phyloP scores from a whole-genome alignment of 163 green algal genomes.

The Trebouxia gelatinosa region DNA sequence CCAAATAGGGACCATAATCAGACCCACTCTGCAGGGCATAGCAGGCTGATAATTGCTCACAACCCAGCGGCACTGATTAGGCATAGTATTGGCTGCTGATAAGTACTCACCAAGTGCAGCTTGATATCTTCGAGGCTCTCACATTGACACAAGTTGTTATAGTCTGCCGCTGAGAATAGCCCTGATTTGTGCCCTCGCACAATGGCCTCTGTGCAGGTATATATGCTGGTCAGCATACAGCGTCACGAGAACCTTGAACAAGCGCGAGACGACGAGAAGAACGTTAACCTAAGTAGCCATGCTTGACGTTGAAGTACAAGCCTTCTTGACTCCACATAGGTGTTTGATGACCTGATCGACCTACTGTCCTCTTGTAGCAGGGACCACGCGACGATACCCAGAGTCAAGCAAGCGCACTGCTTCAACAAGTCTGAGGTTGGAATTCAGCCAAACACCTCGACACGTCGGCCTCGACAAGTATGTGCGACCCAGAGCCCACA shows the following conservation, averaged over 20 bases:
- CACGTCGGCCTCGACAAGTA: too few species aligned
- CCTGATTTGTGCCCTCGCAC: conserved; percentile 88
- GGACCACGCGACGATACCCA: too few species aligned
- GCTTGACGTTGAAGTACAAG: conserved; percentile 93
- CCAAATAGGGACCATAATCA: conserved; percentile 88
- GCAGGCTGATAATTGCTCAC: background rate
- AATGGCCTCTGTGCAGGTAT: conserved; percentile 91
- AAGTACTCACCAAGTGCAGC: conserved; percentile 83
- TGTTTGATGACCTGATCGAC: conserved; percentile 13
- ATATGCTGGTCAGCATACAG: background rate
- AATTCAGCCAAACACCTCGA: too few species aligned
- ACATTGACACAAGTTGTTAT: conserved; percentile 98
- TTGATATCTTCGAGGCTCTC: conserved; percentile 98
- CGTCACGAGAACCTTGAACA: background rate
- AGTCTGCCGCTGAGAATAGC: conserved; percentile 88
- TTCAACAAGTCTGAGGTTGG: too few species aligned
- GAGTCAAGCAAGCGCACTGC: too few species aligned
- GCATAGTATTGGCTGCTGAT: background rate
- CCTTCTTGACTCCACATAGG: conserved; percentile 60
- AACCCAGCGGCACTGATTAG: background rate
- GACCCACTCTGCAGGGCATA: conserved; percentile 68
- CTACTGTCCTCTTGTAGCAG: background rate
- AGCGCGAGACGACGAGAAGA: background rate
- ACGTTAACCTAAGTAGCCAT: conserved; percentile 87
- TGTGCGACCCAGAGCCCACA: too few species aligned